A percentile compares a stretch with the other conserved stretches of the same genome.
Conservation (phyloP, 495 filamentous ascomycete species). For the Coniosporium apollinis region DNA sequence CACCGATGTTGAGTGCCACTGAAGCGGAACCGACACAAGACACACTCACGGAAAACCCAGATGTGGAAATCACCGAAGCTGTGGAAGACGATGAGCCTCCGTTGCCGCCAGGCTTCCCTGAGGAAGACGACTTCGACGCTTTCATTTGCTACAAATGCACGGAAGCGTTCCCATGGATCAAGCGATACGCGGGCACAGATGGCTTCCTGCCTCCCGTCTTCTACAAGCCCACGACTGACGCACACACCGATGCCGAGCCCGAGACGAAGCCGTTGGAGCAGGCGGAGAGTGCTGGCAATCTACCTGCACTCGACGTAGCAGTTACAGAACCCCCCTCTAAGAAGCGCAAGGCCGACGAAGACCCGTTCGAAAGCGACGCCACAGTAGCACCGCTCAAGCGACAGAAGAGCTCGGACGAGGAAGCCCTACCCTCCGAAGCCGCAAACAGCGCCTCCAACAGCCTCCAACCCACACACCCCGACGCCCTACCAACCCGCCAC, state of each 20-base stretch:
- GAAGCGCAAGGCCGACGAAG: constrained; percentile 57
- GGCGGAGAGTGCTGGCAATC: background rate
- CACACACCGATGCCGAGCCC: constrained; percentile 1
- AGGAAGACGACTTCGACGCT: constrained; percentile 71
- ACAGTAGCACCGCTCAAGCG: constrained; percentile 14
- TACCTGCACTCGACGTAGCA: constrained; percentile 7
- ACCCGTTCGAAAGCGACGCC: constrained; percentile 8
- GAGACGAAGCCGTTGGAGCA: constrained; percentile 4
- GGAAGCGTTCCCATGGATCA: constrained; percentile 81
- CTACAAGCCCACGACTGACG: constrained; percentile 11
- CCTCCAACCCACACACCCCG: constrained; percentile 26
- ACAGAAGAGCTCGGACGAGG: constrained; percentile 10
- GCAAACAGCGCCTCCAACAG: constrained; percentile 10
- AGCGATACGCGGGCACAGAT: constrained; percentile 63
- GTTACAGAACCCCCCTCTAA: constrained; percentile 30
- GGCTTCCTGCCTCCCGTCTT: constrained; percentile 67
- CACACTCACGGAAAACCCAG: constrained; percentile 5
- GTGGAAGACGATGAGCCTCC: constrained; percentile 36
- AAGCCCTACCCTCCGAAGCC: background rate
- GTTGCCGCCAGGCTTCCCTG: constrained; percentile 68
- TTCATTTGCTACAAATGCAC: constrained; percentile 93
- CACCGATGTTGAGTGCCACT: background rate
- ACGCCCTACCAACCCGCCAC: constrained; percentile 15
- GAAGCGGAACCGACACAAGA: background rate
- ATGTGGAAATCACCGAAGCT: constrained; percentile 1